Percentiles rank a stretch among this genome's conserved stretches.
Evolutionary conservation across 129 eudicot genomes (phyloP).

Genomic region (Pittosporum tobira): DNA sequence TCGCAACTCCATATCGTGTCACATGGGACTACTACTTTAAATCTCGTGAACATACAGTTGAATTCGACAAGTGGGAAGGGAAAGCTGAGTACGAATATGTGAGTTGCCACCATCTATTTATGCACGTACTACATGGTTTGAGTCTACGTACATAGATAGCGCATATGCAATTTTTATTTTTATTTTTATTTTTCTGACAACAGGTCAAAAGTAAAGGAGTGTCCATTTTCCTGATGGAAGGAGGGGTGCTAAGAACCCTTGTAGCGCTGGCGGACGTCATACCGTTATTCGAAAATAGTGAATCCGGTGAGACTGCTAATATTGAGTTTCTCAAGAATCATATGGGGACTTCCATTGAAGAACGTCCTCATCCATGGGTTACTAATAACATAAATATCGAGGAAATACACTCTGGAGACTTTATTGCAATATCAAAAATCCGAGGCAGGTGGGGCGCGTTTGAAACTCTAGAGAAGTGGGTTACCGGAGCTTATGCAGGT

Average conservation of each 20-base stretch:
- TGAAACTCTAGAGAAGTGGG: slow-evolving; percentile 97
- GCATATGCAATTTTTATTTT: too few species aligned
- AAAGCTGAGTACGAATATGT: slow-evolving; percentile 92
- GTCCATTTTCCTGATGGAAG: slow-evolving; percentile 81
- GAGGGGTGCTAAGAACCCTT: slow-evolving; percentile 81
- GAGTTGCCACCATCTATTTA: slow-evolving; percentile 24
- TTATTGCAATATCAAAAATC: slow-evolving; percentile 77
- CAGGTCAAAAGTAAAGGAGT: slow-evolving; percentile 71
- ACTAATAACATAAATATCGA: slow-evolving; percentile 47
- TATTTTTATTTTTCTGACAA: slow-evolving; percentile 6
- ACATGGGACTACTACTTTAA: slow-evolving; percentile 86
- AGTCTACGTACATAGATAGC: too few species aligned
- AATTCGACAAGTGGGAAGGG: slow-evolving; percentile 81
- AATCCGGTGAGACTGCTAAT: slow-evolving; percentile 75
- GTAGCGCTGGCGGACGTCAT: slow-evolving; percentile 75
- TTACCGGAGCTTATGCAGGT: slow-evolving; percentile 82
- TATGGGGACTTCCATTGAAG: slow-evolving; percentile 67
- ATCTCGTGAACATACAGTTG: slow-evolving; percentile 85
- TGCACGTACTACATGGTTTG: too few species aligned
- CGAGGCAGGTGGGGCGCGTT: slow-evolving; percentile 92
- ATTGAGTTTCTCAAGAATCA: slow-evolving; percentile 61
- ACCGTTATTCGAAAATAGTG: slow-evolving; percentile 73
- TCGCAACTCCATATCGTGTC: slow-evolving; percentile 96
- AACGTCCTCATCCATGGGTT: slow-evolving; percentile 81
- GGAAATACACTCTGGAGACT: slow-evolving; percentile 85